Percentiles rank a stretch among this genome's conserved stretches.
phyloP scores from a whole-genome alignment of 2,329 filamentous ascomycete species.

The Xenoacremonium recifei region DNA sequence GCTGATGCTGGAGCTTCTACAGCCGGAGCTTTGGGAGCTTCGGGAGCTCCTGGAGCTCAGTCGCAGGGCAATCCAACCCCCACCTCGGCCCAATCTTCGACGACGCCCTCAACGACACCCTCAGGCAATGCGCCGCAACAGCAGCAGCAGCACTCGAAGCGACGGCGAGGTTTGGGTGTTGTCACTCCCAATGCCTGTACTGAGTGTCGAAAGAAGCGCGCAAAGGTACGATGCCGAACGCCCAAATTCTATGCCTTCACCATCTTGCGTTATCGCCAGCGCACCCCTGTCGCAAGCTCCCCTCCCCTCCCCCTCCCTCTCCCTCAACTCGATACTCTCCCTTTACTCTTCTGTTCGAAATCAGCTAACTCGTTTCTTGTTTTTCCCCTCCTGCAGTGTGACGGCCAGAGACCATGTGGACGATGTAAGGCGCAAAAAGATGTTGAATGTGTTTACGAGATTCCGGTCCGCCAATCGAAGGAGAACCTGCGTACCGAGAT shows the following conservation, averaged over 20 bases:
- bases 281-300: too few relatives aligned
- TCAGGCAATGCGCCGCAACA: conserved; percentile 18
- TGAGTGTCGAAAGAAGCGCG: conserved; percentile 61
- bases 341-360: not conserved
- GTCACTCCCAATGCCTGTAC: conserved; percentile 61
- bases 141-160: conserved; percentile 42
- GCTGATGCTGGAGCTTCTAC: conserved; percentile 12
- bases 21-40: conserved; percentile 1
- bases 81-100: conserved; percentile 26
- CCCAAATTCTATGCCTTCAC: not conserved
- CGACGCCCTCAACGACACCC: conserved; percentile 18
- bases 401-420: conserved; percentile 55
- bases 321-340: not conserved
- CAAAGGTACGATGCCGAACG: conserved; percentile 47
- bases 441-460: conserved; percentile 58
- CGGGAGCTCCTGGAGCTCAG: conserved; percentile 18
- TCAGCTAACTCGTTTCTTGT: conserved; percentile 11
- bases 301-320: too few relatives aligned
- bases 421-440: conserved; percentile 56
- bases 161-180: conserved; percentile 53
- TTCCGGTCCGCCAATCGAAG: conserved; percentile 63
- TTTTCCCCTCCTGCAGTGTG: conserved; percentile 44
- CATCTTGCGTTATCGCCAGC: too few relatives aligned
- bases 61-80: conserved; percentile 31
- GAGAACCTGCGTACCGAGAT: conserved; percentile 60